Conservation (phyloP, 257 asterid genomes). For the Euphrasia confusa region DNA sequence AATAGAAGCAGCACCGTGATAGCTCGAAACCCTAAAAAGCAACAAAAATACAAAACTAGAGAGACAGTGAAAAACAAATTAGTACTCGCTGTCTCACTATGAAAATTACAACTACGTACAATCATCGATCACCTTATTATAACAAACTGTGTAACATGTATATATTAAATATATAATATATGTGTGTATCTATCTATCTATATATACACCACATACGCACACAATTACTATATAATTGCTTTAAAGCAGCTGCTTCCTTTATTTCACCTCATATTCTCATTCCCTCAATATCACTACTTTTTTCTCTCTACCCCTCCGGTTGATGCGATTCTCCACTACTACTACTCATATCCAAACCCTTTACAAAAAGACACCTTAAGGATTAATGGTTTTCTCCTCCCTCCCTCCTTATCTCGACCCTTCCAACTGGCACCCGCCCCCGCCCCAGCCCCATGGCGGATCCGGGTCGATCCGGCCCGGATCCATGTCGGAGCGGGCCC, state of each 20-base stretch:
- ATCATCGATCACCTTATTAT: too few relatives aligned
- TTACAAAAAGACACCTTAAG: slow-evolving; percentile 33
- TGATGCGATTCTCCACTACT: slow-evolving; percentile 50
- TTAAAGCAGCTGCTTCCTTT: slow-evolving; percentile 42
- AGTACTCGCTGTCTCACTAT: slow-evolving; percentile 17
- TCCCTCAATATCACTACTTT: slow-evolving; percentile 25
- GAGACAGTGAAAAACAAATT: slow-evolving; percentile 31
- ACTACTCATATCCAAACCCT: slow-evolving; percentile 15
- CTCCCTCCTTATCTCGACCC: slow-evolving; percentile 54
- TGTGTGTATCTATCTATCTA: too few relatives aligned
- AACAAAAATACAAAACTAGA: slow-evolving; percentile 35
- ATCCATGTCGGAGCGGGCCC: slow-evolving; percentile 84
- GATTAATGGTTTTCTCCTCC: slow-evolving; percentile 50
- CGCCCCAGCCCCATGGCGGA: slow-evolving; percentile 33
- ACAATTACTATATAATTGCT: slow-evolving; percentile 7
- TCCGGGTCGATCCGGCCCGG: slow-evolving; percentile 63
- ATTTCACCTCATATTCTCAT: slow-evolving; percentile 43
- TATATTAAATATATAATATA: too few relatives aligned
- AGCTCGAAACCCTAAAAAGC: slow-evolving; percentile 49
- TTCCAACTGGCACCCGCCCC: slow-evolving; percentile 49
- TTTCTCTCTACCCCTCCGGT: slow-evolving; percentile 21
- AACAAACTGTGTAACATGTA: too few relatives aligned
- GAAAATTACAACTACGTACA: background rate
- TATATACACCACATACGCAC: background rate
- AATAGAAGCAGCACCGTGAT: slow-evolving; percentile 15